Evolutionary conservation across 257 asterid species (phyloP), one percentile per base, ranked within the genome.

Genomic region (Catharanthus roseus): DNA sequence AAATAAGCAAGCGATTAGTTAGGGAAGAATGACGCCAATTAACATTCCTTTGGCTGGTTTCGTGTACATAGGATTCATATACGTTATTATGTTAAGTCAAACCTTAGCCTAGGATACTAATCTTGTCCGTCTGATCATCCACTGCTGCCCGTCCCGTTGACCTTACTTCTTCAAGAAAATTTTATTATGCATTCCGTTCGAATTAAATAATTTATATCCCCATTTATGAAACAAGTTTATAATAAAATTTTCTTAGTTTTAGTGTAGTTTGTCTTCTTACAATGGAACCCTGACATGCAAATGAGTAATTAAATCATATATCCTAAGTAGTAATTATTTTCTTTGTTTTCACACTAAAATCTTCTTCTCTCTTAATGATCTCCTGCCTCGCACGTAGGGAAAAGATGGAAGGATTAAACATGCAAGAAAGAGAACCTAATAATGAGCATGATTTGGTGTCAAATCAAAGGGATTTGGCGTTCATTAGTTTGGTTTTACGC

Each of bases 31-130:
- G 56, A 36, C 21, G 12, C 44, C 28, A n/a, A 36, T 0, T 0
- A 36, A 69, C 65, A 54, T 69, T 69, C 73, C 47, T 44, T 53
- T 69, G 19, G 61, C 16, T 24, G 63, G 31, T 53, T 62, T 12
- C 47, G 45, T 69, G 38, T 29, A 34, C 12, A 5, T 38, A 39
- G 36, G 12, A 5, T 38, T 38, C 5, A 3, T 38, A 8, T 33
- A 31, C 9, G 3, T 31, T n/a, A 64, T 39, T 65, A 4, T 24
- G 15, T 39, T 42, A 49, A 54, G 49, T 41, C 69, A 65, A n/a
- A 65, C 69, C 36, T 12, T 23, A 6, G 34, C 21, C 26, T n/a
- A 23, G 3, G 10, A 1, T 1, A 23, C 11, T 8, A 6, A 21
- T 41, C 1, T 39, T 38, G 34, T 38, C 69, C 33, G 50, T 45